phyloP scores from a whole-genome alignment of 257 asterid genomes.

The Knoxia roxburghii region DNA sequence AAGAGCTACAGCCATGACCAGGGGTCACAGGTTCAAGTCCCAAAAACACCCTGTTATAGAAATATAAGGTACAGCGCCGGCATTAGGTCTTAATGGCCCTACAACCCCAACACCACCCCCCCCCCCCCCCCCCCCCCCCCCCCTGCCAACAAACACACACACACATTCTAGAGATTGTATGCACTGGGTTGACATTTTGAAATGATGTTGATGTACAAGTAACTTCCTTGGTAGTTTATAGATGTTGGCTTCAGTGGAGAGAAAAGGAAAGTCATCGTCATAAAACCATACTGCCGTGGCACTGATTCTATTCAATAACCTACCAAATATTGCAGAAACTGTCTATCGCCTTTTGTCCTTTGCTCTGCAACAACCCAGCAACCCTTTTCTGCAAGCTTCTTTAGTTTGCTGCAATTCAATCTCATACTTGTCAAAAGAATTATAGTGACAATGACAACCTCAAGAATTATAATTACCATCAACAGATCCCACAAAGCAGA shows the following conservation, averaged over 20 bases:
- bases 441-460: conserved; percentile 1
- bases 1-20: no score
- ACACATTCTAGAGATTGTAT: no score
- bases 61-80: no score
- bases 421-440: conserved; percentile 8
- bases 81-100: no score
- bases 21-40: no score
- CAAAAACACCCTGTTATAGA: no score
- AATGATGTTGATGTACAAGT: no score
- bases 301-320: conserved; percentile 16
- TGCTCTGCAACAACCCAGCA: conserved; percentile 93
- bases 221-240: no score
- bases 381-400: conserved; percentile 93
- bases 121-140: no score
- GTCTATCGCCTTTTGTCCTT: conserved; percentile 55
- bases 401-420: conserved; percentile 58
- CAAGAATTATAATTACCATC: conserved; percentile 7
- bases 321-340: conserved; percentile 84
- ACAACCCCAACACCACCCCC: no score
- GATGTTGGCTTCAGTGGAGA: not conserved
- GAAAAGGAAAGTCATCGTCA: not conserved
- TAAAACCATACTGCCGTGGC: not conserved
- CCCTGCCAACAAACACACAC: no score
- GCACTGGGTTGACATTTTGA: no score
- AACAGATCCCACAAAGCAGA: conserved; percentile 16